Evolutionary conservation across 208 protist genomes (phyloP), one percentile per base, ranked within the genome.

Genomic region (Balamuthia mandrillaris): DNA sequence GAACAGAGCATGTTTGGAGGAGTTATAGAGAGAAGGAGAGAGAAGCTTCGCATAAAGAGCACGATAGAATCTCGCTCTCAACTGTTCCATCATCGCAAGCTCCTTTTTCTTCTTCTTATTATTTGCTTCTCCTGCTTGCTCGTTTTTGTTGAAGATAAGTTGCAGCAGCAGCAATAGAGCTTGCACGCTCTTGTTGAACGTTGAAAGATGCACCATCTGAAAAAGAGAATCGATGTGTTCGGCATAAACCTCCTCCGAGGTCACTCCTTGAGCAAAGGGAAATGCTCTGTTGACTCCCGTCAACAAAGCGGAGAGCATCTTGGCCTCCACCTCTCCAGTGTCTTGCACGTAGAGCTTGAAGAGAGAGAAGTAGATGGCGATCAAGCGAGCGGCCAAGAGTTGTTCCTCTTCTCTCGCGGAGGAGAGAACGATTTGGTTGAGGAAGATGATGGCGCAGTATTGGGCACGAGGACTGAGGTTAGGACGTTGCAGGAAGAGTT

Each of bases 211-310:
- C 29, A 83, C 83, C 16, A 89, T 58, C 18, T 44, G 37, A 77
- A 88, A 91, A 41, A 91, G 81, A 31, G 66, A 61, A 68, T 89
- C 65, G 14, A 87, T 41, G 54, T 91, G 82, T 21, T 82, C 39
- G 12, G 87, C 66, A 29, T 81, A 86, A 12, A 52, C 49, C 31
- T 86, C 52, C 35, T 78, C 81, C 10, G 58, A 58, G 37, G n/a
- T 47, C 21, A 74, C 27, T n/a, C n/a, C n/a, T n/a, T n/a, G n/a
- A 54, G 84, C 75, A 54, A 79, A 90, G 10, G 87, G 87, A 45
- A 88, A 88, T 44, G 88, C 89, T 44, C 89, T 82, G 72, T 88
- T 90, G 52, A 91, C 61, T 35, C 89, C 89, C 33, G 85, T 90
- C 37, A 91, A 70, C 37, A 91, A 74, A 6, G 89, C 89, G 3